Base-by-base conservation (phyloP, 306 rosid species). In the Vicia villosa region DNA sequence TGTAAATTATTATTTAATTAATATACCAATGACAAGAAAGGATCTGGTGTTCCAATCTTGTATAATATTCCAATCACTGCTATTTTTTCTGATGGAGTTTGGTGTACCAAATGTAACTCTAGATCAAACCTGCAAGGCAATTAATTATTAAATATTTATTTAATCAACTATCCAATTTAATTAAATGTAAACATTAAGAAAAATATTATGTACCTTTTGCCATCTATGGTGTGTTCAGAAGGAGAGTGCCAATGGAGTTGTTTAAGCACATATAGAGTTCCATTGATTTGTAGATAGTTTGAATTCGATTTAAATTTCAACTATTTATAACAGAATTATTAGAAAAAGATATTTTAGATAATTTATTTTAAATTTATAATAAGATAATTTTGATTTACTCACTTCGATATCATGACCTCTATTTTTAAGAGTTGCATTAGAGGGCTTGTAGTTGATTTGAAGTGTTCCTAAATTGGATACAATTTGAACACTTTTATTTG, bases 171-270 rank as follows among this genome's bases (percentile, higher is more conserved):
- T n/a, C n/a, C n/a, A n/a, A n/a, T n/a, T n/a, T n/a, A n/a, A n/a
- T n/a, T n/a, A n/a, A n/a, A n/a, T n/a, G n/a, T n/a, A n/a, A n/a
- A n/a, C n/a, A n/a, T n/a, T n/a, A n/a, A n/a, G 52, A 15, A 46
- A 46, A 13, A n/a, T n/a, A n/a, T n/a, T 46, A 34, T 36, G 43
- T 38, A 82, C 86, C 77, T 79, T 78, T 14, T 65, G 52, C 90
- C 92, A 67, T 86, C 52, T 68, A 89, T 51, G 42, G 87, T 80
- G 77, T 92, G 96, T 70, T 92, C 95, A 5, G 96, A 89, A 41
- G 91, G 89, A 47, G 89, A 68, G 67, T 92, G 97, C 97, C 97
- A 92, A 74, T 92, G 97, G 37, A 46, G 66, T n/a, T 89, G 92
- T 28, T n/a, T 30, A 16, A 92, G 86, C 6, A 8, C 19, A 69